phyloP scores from a whole-genome alignment of 2,329 filamentous ascomycete species.

The Xylariaceae sp. region DNA sequence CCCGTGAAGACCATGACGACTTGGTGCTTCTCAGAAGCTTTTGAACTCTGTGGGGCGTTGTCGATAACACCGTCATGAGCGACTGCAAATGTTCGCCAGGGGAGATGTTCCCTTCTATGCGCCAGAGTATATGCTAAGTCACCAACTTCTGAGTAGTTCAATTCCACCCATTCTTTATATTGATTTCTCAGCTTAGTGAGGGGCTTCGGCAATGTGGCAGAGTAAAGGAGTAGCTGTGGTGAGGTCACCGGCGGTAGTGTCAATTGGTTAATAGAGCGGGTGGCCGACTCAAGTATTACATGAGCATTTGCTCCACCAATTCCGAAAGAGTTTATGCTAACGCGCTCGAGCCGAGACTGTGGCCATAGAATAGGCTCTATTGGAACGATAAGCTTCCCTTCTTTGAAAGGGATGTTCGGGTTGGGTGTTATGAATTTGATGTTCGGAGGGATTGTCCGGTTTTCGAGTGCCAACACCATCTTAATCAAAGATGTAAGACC shows the following conservation, averaged over 20 bases:
- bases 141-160: slow-evolving; percentile 22
- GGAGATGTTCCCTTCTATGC: slow-evolving; percentile 38
- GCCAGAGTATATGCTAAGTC: slow-evolving; percentile 44
- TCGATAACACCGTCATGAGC: slow-evolving; percentile 21
- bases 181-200: slow-evolving; percentile 26
- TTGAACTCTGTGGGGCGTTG: slow-evolving; percentile 17
- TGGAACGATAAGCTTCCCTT: slow-evolving; percentile 32
- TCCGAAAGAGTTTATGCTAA: slow-evolving; percentile 45
- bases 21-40: not conserved
- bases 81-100: slow-evolving; percentile 38
- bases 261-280: slow-evolving; percentile 16
- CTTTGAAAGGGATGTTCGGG: slow-evolving; percentile 30
- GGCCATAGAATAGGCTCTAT: slow-evolving; percentile 30
- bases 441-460: slow-evolving; percentile 38
- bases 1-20: slow-evolving; percentile 42
- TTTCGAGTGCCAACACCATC: slow-evolving; percentile 39
- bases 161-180: slow-evolving; percentile 32
- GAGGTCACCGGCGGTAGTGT: not conserved
- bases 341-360: slow-evolving; percentile 29
- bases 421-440: slow-evolving; percentile 36
- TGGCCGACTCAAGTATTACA: slow-evolving; percentile 32
- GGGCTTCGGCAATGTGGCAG: slow-evolving; percentile 31
- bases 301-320: slow-evolving; percentile 42
- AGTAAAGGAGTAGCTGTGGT: slow-evolving; percentile 33
- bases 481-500: slow-evolving; percentile 42